A percentile compares a stretch with the other conserved stretches of the same genome.
phyloP scores from a whole-genome alignment of 2,329 filamentous ascomycete species.

The Davidsoniella virescens region DNA sequence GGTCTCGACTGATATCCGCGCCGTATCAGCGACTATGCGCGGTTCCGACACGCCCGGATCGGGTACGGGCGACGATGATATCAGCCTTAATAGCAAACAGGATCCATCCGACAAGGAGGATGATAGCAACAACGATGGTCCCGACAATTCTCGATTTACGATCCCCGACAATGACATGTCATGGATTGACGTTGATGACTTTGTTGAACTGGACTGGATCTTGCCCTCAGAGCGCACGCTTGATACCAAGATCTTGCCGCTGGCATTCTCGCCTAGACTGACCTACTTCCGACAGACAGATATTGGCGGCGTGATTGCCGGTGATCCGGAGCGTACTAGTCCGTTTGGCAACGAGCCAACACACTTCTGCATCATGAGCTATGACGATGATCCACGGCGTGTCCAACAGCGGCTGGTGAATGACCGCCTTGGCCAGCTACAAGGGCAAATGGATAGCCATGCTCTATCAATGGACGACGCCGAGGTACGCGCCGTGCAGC shows the following conservation, averaged over 20 bases:
- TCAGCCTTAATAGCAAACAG: neutral
- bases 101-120: constrained; percentile 27
- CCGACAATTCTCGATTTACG: constrained; percentile 72
- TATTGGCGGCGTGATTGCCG: constrained; percentile 61
- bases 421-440: constrained; percentile 61
- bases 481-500: constrained; percentile 47
- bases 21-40: constrained; percentile 77
- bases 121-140: constrained; percentile 27
- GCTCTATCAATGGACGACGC: constrained; percentile 56
- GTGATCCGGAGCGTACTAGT: constrained; percentile 69
- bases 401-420: constrained; percentile 80
- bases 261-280: constrained; percentile 84
- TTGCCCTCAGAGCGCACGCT: constrained; percentile 78
- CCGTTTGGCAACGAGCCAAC: constrained; percentile 87
- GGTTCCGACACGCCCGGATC: constrained; percentile 40
- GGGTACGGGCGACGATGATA: constrained; percentile 2
- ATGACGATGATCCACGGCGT: constrained; percentile 70
- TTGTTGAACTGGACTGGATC: constrained; percentile 95
- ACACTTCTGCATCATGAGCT: constrained; percentile 89
- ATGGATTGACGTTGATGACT: constrained; percentile 99
- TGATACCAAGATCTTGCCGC: constrained; percentile 81
- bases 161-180: constrained; percentile 91
- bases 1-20: constrained; percentile 77
- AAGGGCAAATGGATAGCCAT: constrained; percentile 62
- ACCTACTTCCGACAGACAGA: constrained; percentile 97